Evolutionary conservation across 2,329 filamentous ascomycete species (phyloP).

Genomic region (Bipolaris cookei): DNA sequence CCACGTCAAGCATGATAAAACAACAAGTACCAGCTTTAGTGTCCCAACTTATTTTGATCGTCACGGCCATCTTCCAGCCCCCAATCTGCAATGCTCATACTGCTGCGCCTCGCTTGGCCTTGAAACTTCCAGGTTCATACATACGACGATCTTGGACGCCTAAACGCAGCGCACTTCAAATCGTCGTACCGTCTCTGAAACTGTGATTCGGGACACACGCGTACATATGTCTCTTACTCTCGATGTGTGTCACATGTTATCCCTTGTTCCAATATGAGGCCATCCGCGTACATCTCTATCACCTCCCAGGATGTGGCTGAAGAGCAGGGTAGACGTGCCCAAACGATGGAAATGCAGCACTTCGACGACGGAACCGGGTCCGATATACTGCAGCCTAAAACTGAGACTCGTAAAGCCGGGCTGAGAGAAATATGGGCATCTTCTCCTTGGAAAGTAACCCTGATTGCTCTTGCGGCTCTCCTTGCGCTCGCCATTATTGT

Average conservation of each 20-base stretch:
- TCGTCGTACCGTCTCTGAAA: not conserved
- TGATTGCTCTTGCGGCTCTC: slow-evolving; percentile 27
- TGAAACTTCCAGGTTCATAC: slow-evolving; percentile 5
- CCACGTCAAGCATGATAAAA: not conserved
- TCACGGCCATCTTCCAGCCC: not conserved
- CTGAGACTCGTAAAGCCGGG: not conserved
- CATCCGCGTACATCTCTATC: not conserved
- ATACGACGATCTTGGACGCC: slow-evolving; percentile 12
- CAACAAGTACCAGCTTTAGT: not conserved
- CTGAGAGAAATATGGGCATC: slow-evolving; percentile 15
- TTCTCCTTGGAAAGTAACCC: slow-evolving; percentile 34
- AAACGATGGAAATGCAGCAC: not conserved
- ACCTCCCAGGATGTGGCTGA: not conserved
- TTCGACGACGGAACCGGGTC: slow-evolving; percentile 4
- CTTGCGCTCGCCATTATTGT: slow-evolving; percentile 35
- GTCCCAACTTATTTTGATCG: not conserved
- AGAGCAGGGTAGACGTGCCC: not conserved
- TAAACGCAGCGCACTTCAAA: slow-evolving; percentile 2
- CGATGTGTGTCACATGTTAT: not conserved
- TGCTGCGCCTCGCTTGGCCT: slow-evolving; percentile 29
- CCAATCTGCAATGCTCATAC: not conserved
- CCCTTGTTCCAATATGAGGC: not conserved
- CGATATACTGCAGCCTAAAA: not conserved
- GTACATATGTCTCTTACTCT: not conserved
- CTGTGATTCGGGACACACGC: not conserved